These are phyloP conservation scores for Porphyrellus cyaneotinctus DNA, from an alignment of 768 basidiomycete species.

Conservation along the genomic window DNA sequence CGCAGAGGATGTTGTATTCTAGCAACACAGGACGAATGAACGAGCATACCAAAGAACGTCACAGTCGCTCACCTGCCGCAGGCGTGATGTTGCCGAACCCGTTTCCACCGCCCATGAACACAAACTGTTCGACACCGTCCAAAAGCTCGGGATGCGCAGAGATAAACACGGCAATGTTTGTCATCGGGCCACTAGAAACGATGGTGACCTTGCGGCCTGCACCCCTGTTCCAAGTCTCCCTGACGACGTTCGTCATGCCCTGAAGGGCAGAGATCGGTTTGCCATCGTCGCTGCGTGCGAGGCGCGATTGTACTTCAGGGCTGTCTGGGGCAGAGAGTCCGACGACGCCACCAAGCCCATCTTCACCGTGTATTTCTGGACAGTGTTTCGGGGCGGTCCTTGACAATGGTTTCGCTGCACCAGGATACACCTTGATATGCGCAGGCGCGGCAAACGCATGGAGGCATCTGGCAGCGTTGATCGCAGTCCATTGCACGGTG, in stretches of 20 bases:
- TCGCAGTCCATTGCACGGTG: slow-evolving; percentile 50
- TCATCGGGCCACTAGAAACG: slow-evolving; percentile 80
- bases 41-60: not conserved
- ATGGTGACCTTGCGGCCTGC: slow-evolving; percentile 59
- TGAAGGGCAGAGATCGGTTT: slow-evolving; percentile 53
- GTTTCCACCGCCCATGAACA: slow-evolving; percentile 88
- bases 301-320: slow-evolving; percentile 46
- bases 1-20: slow-evolving; percentile 82
- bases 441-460: slow-evolving; percentile 65
- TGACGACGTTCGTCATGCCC: slow-evolving; percentile 60
- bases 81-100: slow-evolving; percentile 79
- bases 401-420: slow-evolving; percentile 67
- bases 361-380: slow-evolving; percentile 75
- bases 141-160: slow-evolving; percentile 53
- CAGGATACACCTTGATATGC: slow-evolving; percentile 59
- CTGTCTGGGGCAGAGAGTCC: slow-evolving; percentile 56
- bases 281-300: slow-evolving; percentile 43
- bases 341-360: slow-evolving; percentile 82
- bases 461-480: slow-evolving; percentile 76
- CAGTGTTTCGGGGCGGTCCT: slow-evolving; percentile 53
- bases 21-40: slow-evolving; percentile 10
- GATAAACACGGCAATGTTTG: slow-evolving; percentile 72
- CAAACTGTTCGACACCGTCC: slow-evolving; percentile 45
- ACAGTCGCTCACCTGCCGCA: slow-evolving; percentile 50
- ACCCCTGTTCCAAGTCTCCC: slow-evolving; percentile 53